Evolutionary conservation across 148 eudicot genomes (phyloP), one percentile per base, ranked within the genome.

Genomic region (Rhododendron griersonianum): DNA sequence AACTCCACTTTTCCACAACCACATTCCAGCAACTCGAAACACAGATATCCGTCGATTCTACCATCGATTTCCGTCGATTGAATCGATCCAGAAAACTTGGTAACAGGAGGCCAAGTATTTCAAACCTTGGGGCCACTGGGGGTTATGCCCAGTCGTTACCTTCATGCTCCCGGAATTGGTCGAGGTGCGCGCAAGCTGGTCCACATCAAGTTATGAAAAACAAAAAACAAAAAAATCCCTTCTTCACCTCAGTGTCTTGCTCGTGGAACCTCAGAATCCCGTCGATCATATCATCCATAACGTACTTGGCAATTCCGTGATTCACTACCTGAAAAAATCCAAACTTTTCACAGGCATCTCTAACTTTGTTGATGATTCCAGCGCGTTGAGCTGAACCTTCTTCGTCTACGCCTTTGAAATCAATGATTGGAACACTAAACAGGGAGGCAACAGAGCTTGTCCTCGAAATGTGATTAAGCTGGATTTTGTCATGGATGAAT

Each of bases 261-360:
- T 86, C 82, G 35, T 86, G 76, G 55, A 86, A 86, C 41, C n/a
- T 81, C 83, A 50, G 82, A 5, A 75, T 48, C 53, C 61, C 88
- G 18, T 1, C 15, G 6, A 75, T 5, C 85, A 76, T 76, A 48
- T 33, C 85, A 15, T 75, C 85, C 82, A 86, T 28, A 19, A 86
- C 16, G 0, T 48, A 5, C 8, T 0, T 15, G 14, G 79, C 67
- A 35, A 88, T 61, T 25, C 84, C 89, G 16, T 89, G 91, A 35
- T 90, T 90, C 14, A 90, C 50, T 74, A 90, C 78, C 50, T 89
- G 90, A 81, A 90, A 90, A 57, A 89, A 89, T 4, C 92, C 92
- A 80, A 84, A 65, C 0, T 65, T 69, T 44, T 89, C 86, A 0
- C 86, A 84, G 5, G 91, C 92, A 14, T 13, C 0, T 5, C 48